Percentiles rank a stretch among this genome's conserved stretches.
phyloP scores from a whole-genome alignment of 75 land plant genomes.

The Azolla pinnata region DNA sequence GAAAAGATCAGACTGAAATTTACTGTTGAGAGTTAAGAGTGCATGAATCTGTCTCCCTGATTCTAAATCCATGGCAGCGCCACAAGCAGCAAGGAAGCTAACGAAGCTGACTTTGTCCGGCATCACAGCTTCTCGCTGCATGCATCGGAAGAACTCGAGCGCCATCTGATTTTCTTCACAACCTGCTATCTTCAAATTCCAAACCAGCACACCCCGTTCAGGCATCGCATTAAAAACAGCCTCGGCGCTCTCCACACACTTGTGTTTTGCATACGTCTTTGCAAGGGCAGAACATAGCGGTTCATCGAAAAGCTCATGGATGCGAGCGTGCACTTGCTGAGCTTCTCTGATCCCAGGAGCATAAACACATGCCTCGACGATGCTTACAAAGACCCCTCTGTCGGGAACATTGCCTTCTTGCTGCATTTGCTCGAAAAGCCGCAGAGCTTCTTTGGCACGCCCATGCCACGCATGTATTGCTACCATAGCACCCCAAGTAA shows the following conservation, averaged over 20 bases:
- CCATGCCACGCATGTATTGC: conserved; percentile 38
- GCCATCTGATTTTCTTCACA: conserved; percentile 28
- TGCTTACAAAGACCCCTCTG: conserved; percentile 1
- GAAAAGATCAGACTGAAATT: not conserved
- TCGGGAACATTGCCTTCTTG: conserved; percentile 38
- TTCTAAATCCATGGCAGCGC: conserved; percentile 3
- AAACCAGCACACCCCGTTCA: conserved; percentile 30
- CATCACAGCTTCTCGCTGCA: conserved; percentile 6
- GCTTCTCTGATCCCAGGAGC: not conserved
- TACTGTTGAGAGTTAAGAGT: conserved; percentile 1
- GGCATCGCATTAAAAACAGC: conserved; percentile 34
- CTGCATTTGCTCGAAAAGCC: conserved; percentile 36
- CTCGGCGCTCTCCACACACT: conserved; percentile 17
- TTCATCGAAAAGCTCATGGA: not conserved
- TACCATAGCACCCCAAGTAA: conserved; percentile 51
- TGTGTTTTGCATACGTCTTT: conserved; percentile 24
- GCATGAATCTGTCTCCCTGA: conserved; percentile 10
- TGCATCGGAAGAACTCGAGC: conserved; percentile 19
- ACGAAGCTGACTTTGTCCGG: conserved; percentile 9
- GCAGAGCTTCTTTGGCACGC: conserved; percentile 25
- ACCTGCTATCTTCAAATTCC: conserved; percentile 43
- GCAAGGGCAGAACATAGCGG: not conserved
- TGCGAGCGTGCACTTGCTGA: conserved; percentile 1
- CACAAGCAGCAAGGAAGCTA: conserved; percentile 6
- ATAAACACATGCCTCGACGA: not conserved